A percentile compares a stretch with the other conserved stretches of the same genome.
Conservation (phyloP, 2,329 filamentous ascomycete species). For the Davidsoniella australis region DNA sequence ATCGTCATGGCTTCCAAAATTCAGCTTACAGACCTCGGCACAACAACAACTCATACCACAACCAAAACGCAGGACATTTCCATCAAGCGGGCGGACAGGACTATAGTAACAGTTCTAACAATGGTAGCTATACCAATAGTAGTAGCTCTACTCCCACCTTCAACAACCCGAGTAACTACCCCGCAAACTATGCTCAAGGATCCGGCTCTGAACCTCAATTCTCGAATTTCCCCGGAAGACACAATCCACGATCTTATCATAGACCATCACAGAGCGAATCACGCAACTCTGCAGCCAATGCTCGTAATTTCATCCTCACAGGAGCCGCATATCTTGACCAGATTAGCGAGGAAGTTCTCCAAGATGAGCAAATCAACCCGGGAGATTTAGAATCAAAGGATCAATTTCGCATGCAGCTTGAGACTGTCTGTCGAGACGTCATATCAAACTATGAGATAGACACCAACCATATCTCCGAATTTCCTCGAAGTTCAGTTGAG, state of each 20-base stretch:
- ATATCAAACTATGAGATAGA: constrained; percentile 35
- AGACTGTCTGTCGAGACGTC: constrained; percentile 44
- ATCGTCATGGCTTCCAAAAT: background rate
- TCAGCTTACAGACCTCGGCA: background rate
- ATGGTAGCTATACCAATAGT: background rate
- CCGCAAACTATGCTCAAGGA: background rate
- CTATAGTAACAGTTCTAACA: no score
- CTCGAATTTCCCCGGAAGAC: no score
- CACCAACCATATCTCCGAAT: constrained; percentile 24
- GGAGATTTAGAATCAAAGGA: constrained; percentile 56
- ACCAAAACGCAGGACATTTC: no score
- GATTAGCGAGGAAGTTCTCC: constrained; percentile 25
- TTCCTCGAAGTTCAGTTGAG: constrained; percentile 40
- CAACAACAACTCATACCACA: no score
- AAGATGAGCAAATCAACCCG: constrained; percentile 42
- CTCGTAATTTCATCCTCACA: background rate
- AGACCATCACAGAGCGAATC: background rate
- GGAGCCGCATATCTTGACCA: constrained; percentile 10
- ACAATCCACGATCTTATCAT: no score
- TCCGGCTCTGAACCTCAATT: no score
- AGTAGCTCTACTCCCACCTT: background rate
- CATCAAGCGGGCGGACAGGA: no score
- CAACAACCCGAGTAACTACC: background rate
- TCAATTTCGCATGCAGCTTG: constrained; percentile 45
- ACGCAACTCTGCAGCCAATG: background rate